Evolutionary conservation across 306 rosid species (phyloP), one percentile per base, ranked within the genome.

Genomic region (Potentilla sterilis): DNA sequence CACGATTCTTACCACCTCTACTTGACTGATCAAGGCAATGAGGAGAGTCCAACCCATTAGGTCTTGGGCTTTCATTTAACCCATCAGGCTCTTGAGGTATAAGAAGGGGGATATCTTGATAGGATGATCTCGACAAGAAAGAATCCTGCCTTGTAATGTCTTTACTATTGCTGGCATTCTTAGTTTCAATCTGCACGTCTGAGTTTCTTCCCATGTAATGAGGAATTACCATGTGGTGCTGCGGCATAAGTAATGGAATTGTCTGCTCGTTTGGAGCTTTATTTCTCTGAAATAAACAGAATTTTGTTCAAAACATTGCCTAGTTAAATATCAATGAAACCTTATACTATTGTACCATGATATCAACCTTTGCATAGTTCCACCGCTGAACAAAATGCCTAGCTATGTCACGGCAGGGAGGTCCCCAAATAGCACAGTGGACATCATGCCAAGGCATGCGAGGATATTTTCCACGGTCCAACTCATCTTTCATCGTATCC

Each of bases 361-460:
- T 68, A 35, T 82, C 44, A 58, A 96, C 99, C 98, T 96, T 96
- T 32, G 99, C 98, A 75, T 96, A 96, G 85, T 96, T 96, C 99
- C 99, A 96, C 72, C 99, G 90, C 88, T 96, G 99, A 85, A 96
- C 99, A 85, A 96, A 96, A 79, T 96, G 99, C 83, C 99, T 92
- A 72, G 99, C 99, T 75, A 92, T 77, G 69, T 96, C 99, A 78
- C 96, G 98, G 85, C 99, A 96, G 52, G 99, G 93, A 80, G 99
- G 97, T 73, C 99, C 99, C 97, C 96, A 92, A 73, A 96, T 90
- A 81, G 98, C 97, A 81, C 99, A 96, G 58, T 92, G 98, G 77
- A 96, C 98, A 72, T 96, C 99, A 80, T 96, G 98, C 99, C 99
- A 96, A 73, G 99, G 99, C 99, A 96, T 92, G 37, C 99, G 98